Percentiles rank a stretch among this genome's conserved stretches.
Conservation (phyloP, 164 flowering plant genomes). For the Tetrastigma voinierianum region DNA sequence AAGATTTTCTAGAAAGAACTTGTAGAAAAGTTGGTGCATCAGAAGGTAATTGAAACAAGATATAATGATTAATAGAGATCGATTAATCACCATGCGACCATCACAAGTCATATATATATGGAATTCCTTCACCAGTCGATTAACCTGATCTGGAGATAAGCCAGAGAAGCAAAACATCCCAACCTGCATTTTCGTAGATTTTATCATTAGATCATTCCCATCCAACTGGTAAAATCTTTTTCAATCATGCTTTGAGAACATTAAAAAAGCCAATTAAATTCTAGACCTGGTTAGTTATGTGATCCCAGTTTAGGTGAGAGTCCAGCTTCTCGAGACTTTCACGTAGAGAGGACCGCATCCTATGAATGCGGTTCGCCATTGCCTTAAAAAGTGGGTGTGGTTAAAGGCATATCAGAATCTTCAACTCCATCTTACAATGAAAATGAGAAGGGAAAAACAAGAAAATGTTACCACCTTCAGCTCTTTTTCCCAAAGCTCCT, state of each 20-base stretch:
- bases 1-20: no score
- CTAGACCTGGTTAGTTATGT: constrained; percentile 36
- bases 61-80: background rate
- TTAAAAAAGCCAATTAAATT: background rate
- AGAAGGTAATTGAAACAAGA: background rate
- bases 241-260: background rate
- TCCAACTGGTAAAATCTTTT: background rate
- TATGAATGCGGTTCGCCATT: constrained; percentile 24
- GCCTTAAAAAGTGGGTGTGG: constrained; percentile 5
- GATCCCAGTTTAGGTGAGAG: constrained; percentile 30
- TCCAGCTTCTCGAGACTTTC: constrained; percentile 25
- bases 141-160: constrained; percentile 25
- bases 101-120: constrained; percentile 32
- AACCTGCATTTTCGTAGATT: constrained; percentile 17
- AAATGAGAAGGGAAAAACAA: background rate
- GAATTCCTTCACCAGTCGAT: constrained; percentile 22
- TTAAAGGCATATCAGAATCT: background rate
- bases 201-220: background rate
- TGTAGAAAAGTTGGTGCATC: no score
- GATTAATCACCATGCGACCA: constrained; percentile 32
- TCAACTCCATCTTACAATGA: background rate
- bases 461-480: constrained; percentile 26
- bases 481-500: constrained; percentile 26
- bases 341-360: constrained; percentile 23
- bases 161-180: constrained; percentile 41